A percentile compares a stretch with the other conserved stretches of the same genome.
phyloP scores from a whole-genome alignment of 1,139 yeast species.

The Wickerhamomyces sp. region DNA sequence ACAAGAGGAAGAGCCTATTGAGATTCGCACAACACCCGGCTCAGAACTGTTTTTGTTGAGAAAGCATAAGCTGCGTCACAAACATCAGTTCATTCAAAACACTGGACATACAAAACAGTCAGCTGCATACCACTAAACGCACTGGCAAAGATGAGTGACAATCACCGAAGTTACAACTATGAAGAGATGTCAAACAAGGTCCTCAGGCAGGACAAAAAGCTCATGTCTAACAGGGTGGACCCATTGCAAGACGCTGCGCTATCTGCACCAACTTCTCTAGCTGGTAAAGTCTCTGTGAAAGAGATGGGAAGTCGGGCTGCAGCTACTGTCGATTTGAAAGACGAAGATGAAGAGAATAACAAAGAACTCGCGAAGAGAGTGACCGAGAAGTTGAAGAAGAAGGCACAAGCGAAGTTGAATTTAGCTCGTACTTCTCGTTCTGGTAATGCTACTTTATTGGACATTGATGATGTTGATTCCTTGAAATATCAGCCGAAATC shows the following conservation, averaged over 20 bases:
- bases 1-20: no score
- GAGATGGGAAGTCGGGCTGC: slow-evolving; percentile 65
- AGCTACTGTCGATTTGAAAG: slow-evolving; percentile 1
- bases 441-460: slow-evolving; percentile 27
- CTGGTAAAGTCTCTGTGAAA: slow-evolving; percentile 54
- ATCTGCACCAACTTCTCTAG: slow-evolving; percentile 65
- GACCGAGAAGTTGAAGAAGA: slow-evolving; percentile 14
- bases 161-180: slow-evolving; percentile 35
- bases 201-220: slow-evolving; percentile 50
- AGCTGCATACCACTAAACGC: background rate
- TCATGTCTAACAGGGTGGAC: slow-evolving; percentile 34
- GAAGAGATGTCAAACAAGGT: slow-evolving; percentile 79
- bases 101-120: no score
- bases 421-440: slow-evolving; percentile 3
- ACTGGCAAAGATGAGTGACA: slow-evolving; percentile 13
- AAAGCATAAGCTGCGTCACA: no score
- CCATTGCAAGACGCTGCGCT: slow-evolving; percentile 39
- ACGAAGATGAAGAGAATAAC: slow-evolving; percentile 16
- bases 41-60: no score
- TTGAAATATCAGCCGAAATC: slow-evolving; percentile 50
- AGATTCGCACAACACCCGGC: no score
- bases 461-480: slow-evolving; percentile 30
- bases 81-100: no score
- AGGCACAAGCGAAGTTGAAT: slow-evolving; percentile 9
- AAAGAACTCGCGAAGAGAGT: slow-evolving; percentile 21